Evolutionary conservation across 805 yeast genomes (phyloP), one percentile per base, ranked within the genome.

Genomic region (Helenozyma baotianmanensis): DNA sequence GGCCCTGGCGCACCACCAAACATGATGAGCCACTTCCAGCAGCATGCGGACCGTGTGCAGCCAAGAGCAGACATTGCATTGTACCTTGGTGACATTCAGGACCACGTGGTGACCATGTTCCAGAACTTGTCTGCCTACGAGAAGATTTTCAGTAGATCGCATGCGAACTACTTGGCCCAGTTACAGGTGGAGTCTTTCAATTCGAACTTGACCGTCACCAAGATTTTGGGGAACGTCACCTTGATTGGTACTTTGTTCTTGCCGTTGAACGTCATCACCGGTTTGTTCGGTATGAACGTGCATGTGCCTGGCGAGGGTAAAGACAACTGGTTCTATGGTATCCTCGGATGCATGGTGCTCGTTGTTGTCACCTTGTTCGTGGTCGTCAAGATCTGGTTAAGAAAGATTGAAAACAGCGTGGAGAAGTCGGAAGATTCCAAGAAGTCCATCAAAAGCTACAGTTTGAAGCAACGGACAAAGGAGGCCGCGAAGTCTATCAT

Each of bases 231-330:
- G 21, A 83, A 84, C 53, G 95, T 89, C 16, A 89, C 98, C 0
- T 50, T 90, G 39, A 65, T 90, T 22, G 97, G 97, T 72, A 88
- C 97, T 0, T 70, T 90, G 50, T 66, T 90, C 19, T 82, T 90
- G 42, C 97, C 97, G 11, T 71, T 90, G 69, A 90, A 90, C 56
- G 65, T 90, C 37, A 72, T 90, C 27, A 87, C 97, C 2, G 96
- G 97, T 56, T 53, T 89, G 42, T 90, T 90, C 60, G 97, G 97
- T 51, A 90, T 90, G 98, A 90, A 90, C 58, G 97, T 90, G 13
- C 59, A 48, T 9, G 83, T 90, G 18, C 97, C 97, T 0, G 96
- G 96, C 18, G 33, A 38, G 17, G 60, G 36, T 2, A 29, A 34
- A 11, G 27, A 29, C 12, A 28, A 29, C 29, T 46, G 49, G 59